phyloP scores from a whole-genome alignment of 805 yeast species.

The Kodamaea kakaduensis region DNA sequence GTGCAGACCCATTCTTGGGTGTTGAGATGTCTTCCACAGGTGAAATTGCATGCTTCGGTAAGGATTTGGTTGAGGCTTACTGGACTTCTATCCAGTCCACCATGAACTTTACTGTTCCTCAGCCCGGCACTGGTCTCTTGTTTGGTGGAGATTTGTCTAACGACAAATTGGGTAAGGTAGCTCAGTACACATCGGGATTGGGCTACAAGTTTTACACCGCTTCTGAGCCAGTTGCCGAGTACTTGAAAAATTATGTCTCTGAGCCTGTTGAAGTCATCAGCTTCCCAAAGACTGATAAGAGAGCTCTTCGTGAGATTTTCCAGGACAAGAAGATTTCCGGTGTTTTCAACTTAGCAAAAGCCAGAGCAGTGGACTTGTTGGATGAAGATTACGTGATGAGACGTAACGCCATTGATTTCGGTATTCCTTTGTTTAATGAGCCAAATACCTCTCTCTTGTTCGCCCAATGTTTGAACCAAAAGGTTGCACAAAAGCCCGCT shows the following conservation, averaged over 20 bases:
- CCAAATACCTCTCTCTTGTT: conserved; percentile 88
- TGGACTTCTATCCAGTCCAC: conserved; percentile 97
- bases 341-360: conserved; percentile 88
- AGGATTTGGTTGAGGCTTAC: conserved; percentile 81
- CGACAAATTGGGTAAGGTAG: conserved; percentile 70
- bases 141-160: conserved; percentile 90
- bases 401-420: conserved; percentile 98
- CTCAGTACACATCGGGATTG: conserved; percentile 59
- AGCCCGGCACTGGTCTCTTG: conserved; percentile 83
- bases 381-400: conserved; percentile 97
- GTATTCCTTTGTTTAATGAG: conserved; percentile 93
- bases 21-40: conserved; percentile 99
- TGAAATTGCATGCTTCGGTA: conserved; percentile 96
- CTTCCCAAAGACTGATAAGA: conserved; percentile 90
- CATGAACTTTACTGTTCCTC: conserved; percentile 93
- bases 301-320: conserved; percentile 90
- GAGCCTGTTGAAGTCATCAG: conserved; percentile 63
- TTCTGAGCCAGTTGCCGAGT: conserved; percentile 63
- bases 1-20: conserved; percentile 98
- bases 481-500: conserved; percentile 54
- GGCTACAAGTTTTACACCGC: conserved; percentile 85
- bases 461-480: conserved; percentile 73
- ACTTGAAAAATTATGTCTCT: conserved; percentile 51
- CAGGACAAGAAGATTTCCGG: conserved; percentile 77
- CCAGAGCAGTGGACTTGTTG: conserved; percentile 77